Evolutionary conservation across 2,329 filamentous ascomycete genomes (phyloP).

Genomic region (Sordariomycetes sp.): DNA sequence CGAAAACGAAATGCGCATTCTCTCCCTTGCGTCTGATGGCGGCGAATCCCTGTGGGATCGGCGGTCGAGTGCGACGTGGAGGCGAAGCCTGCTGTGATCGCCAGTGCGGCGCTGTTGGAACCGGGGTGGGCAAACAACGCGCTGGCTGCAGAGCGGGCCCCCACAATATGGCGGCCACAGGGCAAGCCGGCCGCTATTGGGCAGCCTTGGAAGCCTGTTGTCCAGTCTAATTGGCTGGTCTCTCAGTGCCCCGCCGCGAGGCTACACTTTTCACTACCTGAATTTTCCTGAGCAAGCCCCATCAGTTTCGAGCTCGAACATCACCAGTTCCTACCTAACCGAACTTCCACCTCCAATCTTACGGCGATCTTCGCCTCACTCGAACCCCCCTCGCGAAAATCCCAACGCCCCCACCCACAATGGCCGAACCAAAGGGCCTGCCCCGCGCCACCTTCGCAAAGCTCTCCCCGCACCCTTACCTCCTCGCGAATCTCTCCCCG

Average conservation of each 20-base stretch:
- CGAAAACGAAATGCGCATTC: too few species aligned
- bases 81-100: background rate
- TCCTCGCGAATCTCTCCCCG: slow-evolving; percentile 76
- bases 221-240: background rate
- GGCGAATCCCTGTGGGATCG: too few species aligned
- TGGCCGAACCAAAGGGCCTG: slow-evolving; percentile 22
- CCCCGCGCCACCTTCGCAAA: slow-evolving; percentile 70
- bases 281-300: background rate
- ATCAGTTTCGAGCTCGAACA: background rate
- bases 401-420: background rate
- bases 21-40: background rate
- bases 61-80: background rate
- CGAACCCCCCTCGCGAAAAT: background rate
- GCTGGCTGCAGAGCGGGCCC: background rate
- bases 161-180: background rate
- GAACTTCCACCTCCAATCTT: background rate
- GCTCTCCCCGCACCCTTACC: slow-evolving; percentile 78
- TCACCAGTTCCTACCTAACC: background rate
- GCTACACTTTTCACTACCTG: background rate
- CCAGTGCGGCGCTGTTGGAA: background rate
- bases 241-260: background rate
- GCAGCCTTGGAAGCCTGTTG: background rate
- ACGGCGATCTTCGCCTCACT: background rate
- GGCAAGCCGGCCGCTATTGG: background rate
- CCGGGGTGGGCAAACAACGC: background rate